These are phyloP conservation scores for Dioscorea alata DNA, from an alignment of 106 monocot genomes.

Conservation along the genomic window DNA sequence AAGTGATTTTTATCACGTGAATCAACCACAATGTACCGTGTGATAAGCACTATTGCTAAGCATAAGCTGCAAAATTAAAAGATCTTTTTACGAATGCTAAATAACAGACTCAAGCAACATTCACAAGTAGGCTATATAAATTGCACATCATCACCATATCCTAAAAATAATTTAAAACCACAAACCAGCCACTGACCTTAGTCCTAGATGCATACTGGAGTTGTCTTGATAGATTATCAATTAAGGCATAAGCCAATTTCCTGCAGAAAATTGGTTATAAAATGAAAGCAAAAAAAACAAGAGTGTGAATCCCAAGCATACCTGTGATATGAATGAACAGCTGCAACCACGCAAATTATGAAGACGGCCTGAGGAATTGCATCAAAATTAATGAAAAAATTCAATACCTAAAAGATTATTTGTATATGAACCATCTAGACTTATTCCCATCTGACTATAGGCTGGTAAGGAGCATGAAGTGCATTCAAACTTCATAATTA, in stretches of 20 bases:
- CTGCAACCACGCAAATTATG: conserved; percentile 78
- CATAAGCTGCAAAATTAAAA: no score
- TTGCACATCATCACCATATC: background rate
- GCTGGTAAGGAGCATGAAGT: no score
- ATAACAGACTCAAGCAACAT: no score
- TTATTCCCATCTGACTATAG: no score
- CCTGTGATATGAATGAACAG: conserved; percentile 62
- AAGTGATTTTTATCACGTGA: no score
- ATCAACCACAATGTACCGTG: no score
- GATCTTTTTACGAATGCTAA: no score
- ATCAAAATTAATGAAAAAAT: conserved; percentile 1
- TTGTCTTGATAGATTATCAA: conserved; percentile 57
- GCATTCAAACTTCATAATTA: no score
- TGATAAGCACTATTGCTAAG: no score
- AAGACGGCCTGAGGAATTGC: conserved; percentile 53
- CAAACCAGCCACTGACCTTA: conserved; percentile 33
- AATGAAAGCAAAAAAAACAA: background rate
- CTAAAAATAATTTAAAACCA: no score
- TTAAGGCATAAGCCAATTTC: conserved; percentile 49
- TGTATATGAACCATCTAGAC: no score
- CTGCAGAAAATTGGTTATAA: conserved; percentile 18
- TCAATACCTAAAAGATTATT: background rate
- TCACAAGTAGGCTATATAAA: background rate
- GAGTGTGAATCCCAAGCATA: conserved; percentile 9
- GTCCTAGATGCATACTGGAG: conserved; percentile 58